Base-by-base conservation (phyloP, 1,284 basidiomycete species). In the Gastroboletus turbinatus region DNA sequence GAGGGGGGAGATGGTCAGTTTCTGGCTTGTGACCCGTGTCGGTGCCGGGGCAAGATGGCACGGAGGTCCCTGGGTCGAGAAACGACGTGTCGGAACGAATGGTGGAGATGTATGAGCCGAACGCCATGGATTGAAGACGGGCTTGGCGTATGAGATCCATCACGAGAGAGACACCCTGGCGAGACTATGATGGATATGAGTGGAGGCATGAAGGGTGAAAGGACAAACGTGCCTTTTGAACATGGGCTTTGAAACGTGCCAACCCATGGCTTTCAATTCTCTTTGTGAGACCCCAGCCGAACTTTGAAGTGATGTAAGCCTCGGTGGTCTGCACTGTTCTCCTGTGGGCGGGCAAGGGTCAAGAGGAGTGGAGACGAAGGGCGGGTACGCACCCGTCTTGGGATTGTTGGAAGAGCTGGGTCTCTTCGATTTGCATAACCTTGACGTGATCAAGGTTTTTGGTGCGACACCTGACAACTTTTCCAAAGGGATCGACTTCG, bases 361-460 rank as follows among this genome's bases (percentile, higher is more conserved):
- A 60, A 60, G 29, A 27, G 53, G 36, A n/a, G 17, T 17, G 17
- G 42, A 38, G 51, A 50, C 23, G 23, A 48, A 32, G 16, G 1
- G 49, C 46, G 50, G 46, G 29, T 13, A 75, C 82, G 51, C 62
- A 90, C 90, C 87, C 85, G 58, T 89, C 83, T 2, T 76, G 73
- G 35, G 78, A 76, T 63, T 87, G 84, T 33, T 78, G 77, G 62
- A 92, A 82, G 46, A 79, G 75, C 30, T 89, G 83, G 19, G 80
- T 83, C 72, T 93, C 90, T 61, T 90, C 83, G 38, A 92, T 84
- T 61, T 89, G 82, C 85, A 93, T 85, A 43, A 92, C 82, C 73
- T 92, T 93, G 65, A 92, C 85, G 73, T 92, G 88, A 69, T 93
- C 90, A 47, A 93, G 76, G 68, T 93, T 93, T 71, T 80, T 85